Percentiles rank a stretch among this genome's conserved stretches.
These are phyloP conservation scores for Globisporangium polare DNA, from an alignment of 352 stramenopile genomes.

Conservation along the genomic window DNA sequence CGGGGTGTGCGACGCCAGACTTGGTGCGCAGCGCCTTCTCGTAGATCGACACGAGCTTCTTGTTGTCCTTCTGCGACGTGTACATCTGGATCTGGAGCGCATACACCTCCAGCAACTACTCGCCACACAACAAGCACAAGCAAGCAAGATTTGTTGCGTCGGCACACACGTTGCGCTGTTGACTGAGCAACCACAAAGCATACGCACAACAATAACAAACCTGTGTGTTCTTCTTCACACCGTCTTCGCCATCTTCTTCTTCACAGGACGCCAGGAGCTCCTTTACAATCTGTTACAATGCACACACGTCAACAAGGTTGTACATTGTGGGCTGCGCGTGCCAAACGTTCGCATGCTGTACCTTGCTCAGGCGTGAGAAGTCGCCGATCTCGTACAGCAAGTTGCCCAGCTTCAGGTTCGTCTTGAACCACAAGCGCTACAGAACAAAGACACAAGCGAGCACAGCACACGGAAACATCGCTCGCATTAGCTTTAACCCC, in stretches of 20 bases:
- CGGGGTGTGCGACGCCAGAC: conserved; percentile 86
- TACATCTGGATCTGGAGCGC: conserved; percentile 93
- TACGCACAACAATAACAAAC: conserved; percentile 12
- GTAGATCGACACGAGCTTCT: conserved; percentile 92
- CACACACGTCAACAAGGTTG: not conserved
- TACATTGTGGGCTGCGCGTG: not conserved
- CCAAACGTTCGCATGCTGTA: too few relatives aligned
- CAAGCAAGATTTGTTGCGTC: not conserved
- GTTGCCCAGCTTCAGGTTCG: conserved; percentile 94
- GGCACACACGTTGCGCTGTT: not conserved
- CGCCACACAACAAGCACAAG: conserved; percentile 16
- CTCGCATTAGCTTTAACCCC: not conserved
- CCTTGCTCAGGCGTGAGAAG: conserved; percentile 67
- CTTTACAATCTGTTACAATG: conserved; percentile 57
- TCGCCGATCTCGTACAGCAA: conserved; percentile 86
- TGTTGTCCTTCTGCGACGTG: conserved; percentile 90
- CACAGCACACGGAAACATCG: not conserved
- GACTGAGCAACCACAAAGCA: not conserved
- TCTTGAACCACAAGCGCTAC: conserved; percentile 94
- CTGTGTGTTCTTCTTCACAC: conserved; percentile 80
- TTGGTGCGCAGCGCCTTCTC: conserved; percentile 89
- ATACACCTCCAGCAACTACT: conserved; percentile 92
- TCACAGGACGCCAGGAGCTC: conserved; percentile 86
- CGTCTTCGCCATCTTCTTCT: conserved; percentile 82
- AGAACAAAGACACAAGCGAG: not conserved